phyloP scores from a whole-genome alignment of 2,329 filamentous ascomycete genomes.

The Aspergillus sp. region DNA sequence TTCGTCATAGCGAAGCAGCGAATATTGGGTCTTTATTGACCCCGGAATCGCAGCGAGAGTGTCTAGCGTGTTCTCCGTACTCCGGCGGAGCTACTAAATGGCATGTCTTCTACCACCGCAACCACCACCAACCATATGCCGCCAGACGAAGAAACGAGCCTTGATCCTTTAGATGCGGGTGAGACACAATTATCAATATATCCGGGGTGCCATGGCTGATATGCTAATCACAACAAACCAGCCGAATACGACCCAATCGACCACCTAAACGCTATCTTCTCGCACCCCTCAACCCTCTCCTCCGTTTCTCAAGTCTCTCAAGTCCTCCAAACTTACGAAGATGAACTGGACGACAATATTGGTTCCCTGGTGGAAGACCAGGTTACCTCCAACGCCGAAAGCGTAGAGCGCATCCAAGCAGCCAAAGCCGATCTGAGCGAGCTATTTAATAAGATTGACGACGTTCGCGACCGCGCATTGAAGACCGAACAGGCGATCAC shows the following conservation, averaged over 20 bases:
- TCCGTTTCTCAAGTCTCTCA: constrained; percentile 69
- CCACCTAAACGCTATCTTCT: constrained; percentile 89
- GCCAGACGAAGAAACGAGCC: constrained; percentile 28
- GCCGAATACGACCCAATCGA: constrained; percentile 87
- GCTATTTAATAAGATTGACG: constrained; percentile 91
- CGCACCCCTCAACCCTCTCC: constrained; percentile 75
- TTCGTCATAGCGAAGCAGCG: neutral
- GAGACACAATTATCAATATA: constrained; percentile 12
- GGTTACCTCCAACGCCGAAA: constrained; percentile 77
- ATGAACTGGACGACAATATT: constrained; percentile 77
- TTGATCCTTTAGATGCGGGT: constrained; percentile 42
- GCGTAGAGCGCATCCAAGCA: constrained; percentile 81
- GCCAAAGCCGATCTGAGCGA: constrained; percentile 83
- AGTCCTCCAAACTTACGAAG: constrained; percentile 65
- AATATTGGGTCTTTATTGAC: neutral
- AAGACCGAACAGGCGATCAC: constrained; percentile 94
- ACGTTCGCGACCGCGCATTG: constrained; percentile 78
- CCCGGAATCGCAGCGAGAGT: constrained; percentile 14
- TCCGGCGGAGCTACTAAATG: constrained; percentile 15
- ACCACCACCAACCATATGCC: constrained; percentile 31
- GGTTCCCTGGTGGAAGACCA: constrained; percentile 64
- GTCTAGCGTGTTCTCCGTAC: constrained; percentile 7
- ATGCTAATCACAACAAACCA: constrained; percentile 24
- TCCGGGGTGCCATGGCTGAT: neutral
- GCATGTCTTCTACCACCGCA: constrained; percentile 29